These are phyloP conservation scores for Peronospora belbahrii DNA, from an alignment of 352 stramenopile species.

Conservation along the genomic window DNA sequence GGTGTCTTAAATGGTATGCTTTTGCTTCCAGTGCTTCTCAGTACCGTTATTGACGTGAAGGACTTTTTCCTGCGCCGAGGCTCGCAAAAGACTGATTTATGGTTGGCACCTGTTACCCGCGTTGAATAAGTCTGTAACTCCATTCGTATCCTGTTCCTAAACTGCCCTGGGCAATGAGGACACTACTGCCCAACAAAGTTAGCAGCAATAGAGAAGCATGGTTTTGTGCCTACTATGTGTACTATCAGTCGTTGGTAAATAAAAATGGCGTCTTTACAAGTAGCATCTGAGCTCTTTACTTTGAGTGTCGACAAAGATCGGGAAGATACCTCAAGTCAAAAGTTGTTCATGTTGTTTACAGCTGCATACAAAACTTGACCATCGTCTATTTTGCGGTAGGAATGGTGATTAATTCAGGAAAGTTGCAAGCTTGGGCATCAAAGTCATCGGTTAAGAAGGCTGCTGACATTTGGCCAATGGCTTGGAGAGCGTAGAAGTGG, in stretches of 20 bases:
- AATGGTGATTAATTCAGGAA: constrained; percentile 29
- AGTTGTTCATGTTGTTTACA: background rate
- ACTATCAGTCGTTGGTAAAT: constrained; percentile 17
- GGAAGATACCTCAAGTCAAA: no score
- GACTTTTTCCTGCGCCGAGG: constrained; percentile 31
- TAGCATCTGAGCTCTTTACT: background rate
- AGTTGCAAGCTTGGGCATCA: constrained; percentile 18
- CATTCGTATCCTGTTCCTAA: background rate
- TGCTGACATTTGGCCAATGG: constrained; percentile 36
- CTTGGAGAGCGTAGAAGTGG: constrained; percentile 32
- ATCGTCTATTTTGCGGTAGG: constrained; percentile 11
- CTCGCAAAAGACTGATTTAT: constrained; percentile 16
- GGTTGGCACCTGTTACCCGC: constrained; percentile 22
- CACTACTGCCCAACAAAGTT: background rate
- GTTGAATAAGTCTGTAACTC: constrained; percentile 19
- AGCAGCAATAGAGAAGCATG: constrained; percentile 7
- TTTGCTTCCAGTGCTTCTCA: constrained; percentile 57
- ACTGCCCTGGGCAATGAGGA: constrained; percentile 1
- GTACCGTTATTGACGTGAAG: constrained; percentile 40
- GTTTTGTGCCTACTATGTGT: constrained; percentile 10
- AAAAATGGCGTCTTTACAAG: constrained; percentile 5
- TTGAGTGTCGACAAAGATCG: no score
- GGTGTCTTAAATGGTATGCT: constrained; percentile 74
- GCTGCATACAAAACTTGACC: background rate
- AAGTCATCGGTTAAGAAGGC: constrained; percentile 39